Evolutionary conservation across 345 rosid genomes (phyloP).

Genomic region (Bretschneidera sinensis): DNA sequence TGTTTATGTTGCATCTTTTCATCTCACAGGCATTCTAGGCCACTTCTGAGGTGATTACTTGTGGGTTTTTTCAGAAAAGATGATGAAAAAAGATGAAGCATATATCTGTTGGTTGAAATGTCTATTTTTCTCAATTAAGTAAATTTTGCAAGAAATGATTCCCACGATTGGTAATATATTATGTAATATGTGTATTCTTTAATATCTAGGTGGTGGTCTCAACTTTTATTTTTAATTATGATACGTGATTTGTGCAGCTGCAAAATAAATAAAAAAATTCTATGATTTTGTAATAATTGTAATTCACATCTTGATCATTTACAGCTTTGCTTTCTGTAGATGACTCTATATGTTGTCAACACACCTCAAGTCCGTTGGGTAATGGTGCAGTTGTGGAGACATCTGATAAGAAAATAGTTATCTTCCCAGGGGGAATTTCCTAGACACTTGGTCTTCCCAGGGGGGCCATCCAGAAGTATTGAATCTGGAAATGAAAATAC

Average conservation of each 20-base stretch:
- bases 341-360: slow-evolving; percentile 59
- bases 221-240: no score
- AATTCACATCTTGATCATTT: no score
- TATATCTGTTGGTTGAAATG: no score
- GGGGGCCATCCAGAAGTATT: slow-evolving; percentile 91
- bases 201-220: no score
- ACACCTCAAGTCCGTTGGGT: slow-evolving; percentile 79
- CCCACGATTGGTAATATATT: neutral
- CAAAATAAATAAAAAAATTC: no score
- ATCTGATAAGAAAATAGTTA: slow-evolving; percentile 60
- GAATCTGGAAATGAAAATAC: neutral
- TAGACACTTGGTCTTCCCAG: slow-evolving; percentile 83
- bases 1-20: no score
- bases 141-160: neutral
- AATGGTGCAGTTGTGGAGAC: slow-evolving; percentile 80
- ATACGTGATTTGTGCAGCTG: neutral
- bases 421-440: slow-evolving; percentile 84
- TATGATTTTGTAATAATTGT: no score
- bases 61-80: neutral
- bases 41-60: neutral
- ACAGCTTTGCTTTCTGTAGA: slow-evolving; percentile 30
- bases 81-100: neutral
- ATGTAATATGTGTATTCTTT: no score
- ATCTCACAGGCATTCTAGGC: neutral
- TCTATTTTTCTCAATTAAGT: neutral